phyloP scores from a whole-genome alignment of 176 grass and related monocot species.

The Aegilops umbellulata region DNA sequence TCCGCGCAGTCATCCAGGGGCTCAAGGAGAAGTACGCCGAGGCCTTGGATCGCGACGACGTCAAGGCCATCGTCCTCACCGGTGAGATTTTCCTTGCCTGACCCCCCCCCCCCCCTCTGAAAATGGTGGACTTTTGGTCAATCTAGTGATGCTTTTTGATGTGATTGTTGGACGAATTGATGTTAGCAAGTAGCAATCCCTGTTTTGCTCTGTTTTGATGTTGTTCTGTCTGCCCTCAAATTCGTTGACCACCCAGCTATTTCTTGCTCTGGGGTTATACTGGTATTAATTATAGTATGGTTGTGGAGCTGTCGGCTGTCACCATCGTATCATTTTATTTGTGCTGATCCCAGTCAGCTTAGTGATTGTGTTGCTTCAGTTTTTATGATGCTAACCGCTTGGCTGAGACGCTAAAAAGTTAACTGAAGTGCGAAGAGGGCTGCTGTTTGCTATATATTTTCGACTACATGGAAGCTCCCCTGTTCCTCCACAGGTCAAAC shows the following conservation, averaged over 20 bases:
- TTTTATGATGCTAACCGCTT: not conserved
- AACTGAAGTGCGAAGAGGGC: not conserved
- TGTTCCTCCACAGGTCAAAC: not conserved
- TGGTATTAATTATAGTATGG: not conserved
- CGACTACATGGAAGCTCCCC: not conserved
- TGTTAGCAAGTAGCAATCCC: not conserved
- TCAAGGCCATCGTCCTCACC: slow-evolving; percentile 91
- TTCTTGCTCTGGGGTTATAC: not conserved
- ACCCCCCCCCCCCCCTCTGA: not conserved
- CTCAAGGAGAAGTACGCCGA: slow-evolving; percentile 85
- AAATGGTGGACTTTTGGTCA: not conserved
- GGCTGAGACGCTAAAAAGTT: not conserved
- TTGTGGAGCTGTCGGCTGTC: not conserved
- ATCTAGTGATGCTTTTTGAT: not conserved
- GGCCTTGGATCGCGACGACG: slow-evolving; percentile 59
- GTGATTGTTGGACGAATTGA: not conserved
- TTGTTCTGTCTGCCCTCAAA: not conserved
- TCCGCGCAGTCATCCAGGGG: slow-evolving; percentile 59
- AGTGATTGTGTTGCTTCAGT: not conserved
- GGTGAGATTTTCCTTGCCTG: slow-evolving; percentile 35
- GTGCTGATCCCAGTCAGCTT: not conserved
- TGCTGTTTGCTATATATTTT: not conserved
- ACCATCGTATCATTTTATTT: not conserved
- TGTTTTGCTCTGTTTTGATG: not conserved
- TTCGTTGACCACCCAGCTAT: not conserved